A percentile compares a stretch with the other conserved stretches of the same genome.
These are phyloP conservation scores for Warburgia ugandensis DNA, from an alignment of 164 flowering plant species.

Conservation along the genomic window DNA sequence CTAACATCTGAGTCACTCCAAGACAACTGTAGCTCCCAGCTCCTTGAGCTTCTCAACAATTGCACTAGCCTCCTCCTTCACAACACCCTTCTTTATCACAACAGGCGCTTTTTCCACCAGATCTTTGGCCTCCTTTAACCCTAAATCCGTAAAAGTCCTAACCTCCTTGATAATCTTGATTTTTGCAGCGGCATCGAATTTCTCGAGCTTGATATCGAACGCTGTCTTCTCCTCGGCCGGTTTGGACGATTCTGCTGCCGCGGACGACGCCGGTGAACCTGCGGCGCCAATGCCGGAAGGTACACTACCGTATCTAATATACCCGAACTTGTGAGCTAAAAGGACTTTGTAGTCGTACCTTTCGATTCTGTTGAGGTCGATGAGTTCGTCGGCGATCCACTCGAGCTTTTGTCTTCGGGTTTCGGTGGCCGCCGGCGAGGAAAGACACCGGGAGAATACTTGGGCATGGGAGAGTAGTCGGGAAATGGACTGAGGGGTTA, in stretches of 20 bases:
- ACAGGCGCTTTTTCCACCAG: constrained; percentile 65
- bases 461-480: constrained; percentile 1
- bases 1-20: too few relatives aligned
- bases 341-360: constrained; percentile 50
- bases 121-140: constrained; percentile 74
- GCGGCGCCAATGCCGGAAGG: constrained; percentile 22
- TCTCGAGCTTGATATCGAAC: constrained; percentile 63
- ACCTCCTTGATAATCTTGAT: constrained; percentile 69
- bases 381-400: constrained; percentile 57
- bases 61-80: constrained; percentile 43
- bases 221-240: constrained; percentile 47
- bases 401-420: constrained; percentile 43
- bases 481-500: constrained; percentile 2
- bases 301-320: constrained; percentile 43
- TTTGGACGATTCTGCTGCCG: constrained; percentile 19
- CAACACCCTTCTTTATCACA: constrained; percentile 51
- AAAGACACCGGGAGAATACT: background rate
- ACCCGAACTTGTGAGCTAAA: constrained; percentile 46
- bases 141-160: constrained; percentile 57
- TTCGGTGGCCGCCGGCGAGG: constrained; percentile 16
- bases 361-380: constrained; percentile 50
- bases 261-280: constrained; percentile 12
- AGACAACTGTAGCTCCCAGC: constrained; percentile 50
- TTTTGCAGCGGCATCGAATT: constrained; percentile 55
- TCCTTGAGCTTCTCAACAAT: constrained; percentile 51